Evolutionary conservation across 345 rosid genomes (phyloP), one percentile per base, ranked within the genome.

Genomic region (Linum tenue): DNA sequence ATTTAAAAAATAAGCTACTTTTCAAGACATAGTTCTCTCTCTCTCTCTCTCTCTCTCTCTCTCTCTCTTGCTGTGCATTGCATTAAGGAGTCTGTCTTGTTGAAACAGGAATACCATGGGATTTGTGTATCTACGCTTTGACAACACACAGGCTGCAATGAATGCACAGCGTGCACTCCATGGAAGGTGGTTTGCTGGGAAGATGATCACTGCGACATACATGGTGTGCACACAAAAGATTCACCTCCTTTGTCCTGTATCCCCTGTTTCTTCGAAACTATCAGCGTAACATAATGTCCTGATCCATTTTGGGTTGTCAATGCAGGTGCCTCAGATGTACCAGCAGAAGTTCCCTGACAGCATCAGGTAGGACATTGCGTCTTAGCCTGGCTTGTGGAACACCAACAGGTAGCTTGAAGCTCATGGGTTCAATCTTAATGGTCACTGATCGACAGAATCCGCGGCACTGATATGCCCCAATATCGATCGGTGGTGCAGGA

Each of bases 111-210:
- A 89, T 68, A 85, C 83, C 69, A 80, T 84, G 7, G 99, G 97
- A 31, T 87, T 85, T 72, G 99, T 95, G 22, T 95, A 87, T 81
- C 70, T 95, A 76, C 79, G 82, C 62, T 91, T 95, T 40, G 88
- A 82, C 71, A 82, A 80, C 48, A 37, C 76, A 2, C 81, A 84
- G 66, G 76, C 90, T 70, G 95, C 97, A 14, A 62, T 73, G 35
- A 75, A 63, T n/a, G 96, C 97, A 0, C 99, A 88, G 48, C 88
- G 78, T 10, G 89, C 94, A 3, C 88, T 95, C 37, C 99, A 95
- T 62, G 96, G 97, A 36, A 79, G 99, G 78, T 95, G 99, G 98
- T 95, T 95, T 78, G 99, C 99, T 2, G 98, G 94, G 62, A 89
- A 91, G 76, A 87, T 91, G 98, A 95, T 91, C 59, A 88, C 96